Evolutionary conservation across 2,329 filamentous ascomycete genomes (phyloP), one percentile per base, ranked within the genome.

Genomic region (Xylariaceae sp.): DNA sequence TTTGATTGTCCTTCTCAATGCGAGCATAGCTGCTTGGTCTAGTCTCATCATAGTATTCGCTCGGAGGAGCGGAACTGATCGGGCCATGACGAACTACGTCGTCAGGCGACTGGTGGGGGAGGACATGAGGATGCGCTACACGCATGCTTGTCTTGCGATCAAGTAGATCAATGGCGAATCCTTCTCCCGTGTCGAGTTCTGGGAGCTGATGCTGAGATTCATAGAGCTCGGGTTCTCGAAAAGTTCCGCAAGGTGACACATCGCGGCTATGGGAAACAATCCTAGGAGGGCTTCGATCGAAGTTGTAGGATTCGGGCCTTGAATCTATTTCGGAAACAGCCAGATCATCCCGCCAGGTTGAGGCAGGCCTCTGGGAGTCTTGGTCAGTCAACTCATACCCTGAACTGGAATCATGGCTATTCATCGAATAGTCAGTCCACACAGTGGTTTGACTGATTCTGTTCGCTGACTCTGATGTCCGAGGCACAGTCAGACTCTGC

Each of bases 371-470:
- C 42, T 59, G 61, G 16, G 63, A 47, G 47, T 58, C 55, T 18
- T 45, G 56, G 31, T 66, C 60, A 22, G 58, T 59, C 18, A 59
- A 55, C 18, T 59, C 64, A 47, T 64, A 66, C 14, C 69, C 66
- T 6, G 68, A 70, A 36, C 63, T 64, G 16, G 69, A 69, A 31
- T 80, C 77, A 17, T 71, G 73, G 52, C 78, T 83, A 14, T 80
- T 79, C 10, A 83, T 69, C 0, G 81, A 82, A 54, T 80, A 77
- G 60, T 84, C 81, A 22, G 81, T 84, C 81, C 81, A 84, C n/a
- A 74, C 71, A 1, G 81, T 82, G 48, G 78, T 75, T 45, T 81
- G 78, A 56, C 81, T 84, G 17, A 70, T 67, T 36, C 80, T 73
- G 53, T 82, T 72, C 53, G 70, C 66, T 40, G 74, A 66, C 47